Evolutionary conservation across 2,329 filamentous ascomycete genomes (phyloP).

Genomic region (Cadophora gregata): DNA sequence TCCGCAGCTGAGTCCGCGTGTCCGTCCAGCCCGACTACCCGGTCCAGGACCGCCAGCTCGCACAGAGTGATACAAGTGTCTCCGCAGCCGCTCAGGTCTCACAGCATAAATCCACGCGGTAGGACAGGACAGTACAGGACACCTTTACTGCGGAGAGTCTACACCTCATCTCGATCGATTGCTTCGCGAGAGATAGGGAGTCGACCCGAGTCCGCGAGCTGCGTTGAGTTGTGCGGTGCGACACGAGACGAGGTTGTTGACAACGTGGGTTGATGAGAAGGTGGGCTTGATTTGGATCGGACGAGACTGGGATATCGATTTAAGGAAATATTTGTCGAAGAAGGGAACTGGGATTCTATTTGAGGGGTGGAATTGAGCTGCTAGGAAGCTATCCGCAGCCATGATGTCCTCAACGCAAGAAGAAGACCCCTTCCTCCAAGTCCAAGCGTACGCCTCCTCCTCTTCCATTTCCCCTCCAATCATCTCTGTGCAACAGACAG

Average conservation of each 20-base stretch:
- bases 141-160: neutral
- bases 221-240: too few relatives aligned
- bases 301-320: neutral
- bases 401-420: slow-evolving; percentile 74
- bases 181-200: neutral
- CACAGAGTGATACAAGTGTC: neutral
- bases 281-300: neutral
- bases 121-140: neutral
- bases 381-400: slow-evolving; percentile 33
- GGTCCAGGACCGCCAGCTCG: neutral
- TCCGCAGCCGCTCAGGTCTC: neutral
- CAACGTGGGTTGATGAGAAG: neutral
- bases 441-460: slow-evolving; percentile 63
- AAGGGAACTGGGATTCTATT: neutral
- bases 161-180: neutral
- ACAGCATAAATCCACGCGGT: neutral
- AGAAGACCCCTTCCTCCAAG: slow-evolving; percentile 74
- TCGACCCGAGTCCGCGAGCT: neutral
- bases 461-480: slow-evolving; percentile 11
- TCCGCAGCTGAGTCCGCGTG: neutral
- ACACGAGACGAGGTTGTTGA: neutral
- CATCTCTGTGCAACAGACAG: slow-evolving; percentile 13
- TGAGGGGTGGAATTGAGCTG: neutral
- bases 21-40: slow-evolving; percentile 7
- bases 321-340: neutral